Evolutionary conservation across 345 rosid species (phyloP).

Genomic region (Arabis hirsuta): DNA sequence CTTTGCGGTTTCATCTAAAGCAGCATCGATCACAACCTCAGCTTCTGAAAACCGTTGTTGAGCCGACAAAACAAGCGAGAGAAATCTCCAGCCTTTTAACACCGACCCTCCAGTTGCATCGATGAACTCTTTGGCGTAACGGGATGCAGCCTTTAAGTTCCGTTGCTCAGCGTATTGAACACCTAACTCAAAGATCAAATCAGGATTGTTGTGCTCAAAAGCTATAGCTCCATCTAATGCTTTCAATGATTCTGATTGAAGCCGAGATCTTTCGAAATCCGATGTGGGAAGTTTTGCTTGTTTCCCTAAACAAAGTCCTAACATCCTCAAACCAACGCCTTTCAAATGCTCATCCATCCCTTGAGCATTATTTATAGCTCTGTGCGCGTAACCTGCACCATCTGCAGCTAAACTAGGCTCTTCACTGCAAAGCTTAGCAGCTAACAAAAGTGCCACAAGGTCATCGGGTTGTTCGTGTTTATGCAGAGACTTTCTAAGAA

Average conservation of each 20-base stretch:
- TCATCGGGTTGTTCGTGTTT: conserved; percentile 77
- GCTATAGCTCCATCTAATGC: conserved; percentile 70
- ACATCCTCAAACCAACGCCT: conserved; percentile 69
- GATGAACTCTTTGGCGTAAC: conserved; percentile 70
- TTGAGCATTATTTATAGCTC: conserved; percentile 63
- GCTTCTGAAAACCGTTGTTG: conserved; percentile 88
- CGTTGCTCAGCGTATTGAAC: conserved; percentile 87
- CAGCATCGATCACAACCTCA: conserved; percentile 87
- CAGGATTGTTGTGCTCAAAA: conserved; percentile 71
- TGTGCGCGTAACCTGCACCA: conserved; percentile 74
- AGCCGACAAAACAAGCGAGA: conserved; percentile 81
- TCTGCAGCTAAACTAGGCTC: conserved; percentile 78
- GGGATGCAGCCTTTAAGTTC: conserved; percentile 69
- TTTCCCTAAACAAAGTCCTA: conserved; percentile 89
- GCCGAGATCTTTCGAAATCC: conserved; percentile 79
- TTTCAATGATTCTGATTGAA: conserved; percentile 81
- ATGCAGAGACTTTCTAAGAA: conserved; percentile 82
- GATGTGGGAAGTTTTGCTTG: conserved; percentile 77
- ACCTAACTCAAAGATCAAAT: conserved; percentile 80
- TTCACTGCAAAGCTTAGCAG: conserved; percentile 84
- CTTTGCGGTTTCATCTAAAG: conserved; percentile 86
- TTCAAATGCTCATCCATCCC: conserved; percentile 72
- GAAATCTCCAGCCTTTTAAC: conserved; percentile 90
- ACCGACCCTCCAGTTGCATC: conserved; percentile 85
- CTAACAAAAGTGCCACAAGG: conserved; percentile 70